Conservation (phyloP, 2,329 filamentous ascomycete genomes). For the Chlorencoelia australis region DNA sequence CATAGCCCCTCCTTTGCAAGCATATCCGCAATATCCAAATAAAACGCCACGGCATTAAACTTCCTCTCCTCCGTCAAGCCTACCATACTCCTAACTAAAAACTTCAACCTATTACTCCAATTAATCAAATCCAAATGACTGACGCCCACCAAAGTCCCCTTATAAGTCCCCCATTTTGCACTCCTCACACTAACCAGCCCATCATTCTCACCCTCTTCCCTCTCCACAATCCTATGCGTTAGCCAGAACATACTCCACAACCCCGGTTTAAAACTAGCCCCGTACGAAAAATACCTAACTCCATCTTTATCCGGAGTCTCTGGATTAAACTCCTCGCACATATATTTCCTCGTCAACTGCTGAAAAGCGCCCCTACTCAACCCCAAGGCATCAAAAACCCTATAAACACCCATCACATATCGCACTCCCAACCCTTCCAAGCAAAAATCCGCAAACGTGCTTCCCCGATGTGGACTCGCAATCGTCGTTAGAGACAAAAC, state of each 20-base stretch:
- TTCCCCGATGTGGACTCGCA: constrained; percentile 30
- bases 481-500: constrained; percentile 33
- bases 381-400: constrained; percentile 39
- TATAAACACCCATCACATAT: constrained; percentile 45
- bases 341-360: constrained; percentile 50
- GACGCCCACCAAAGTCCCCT: constrained; percentile 51
- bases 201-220: constrained; percentile 50
- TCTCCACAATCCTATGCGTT: constrained; percentile 40
- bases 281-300: constrained; percentile 54
- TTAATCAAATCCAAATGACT: constrained; percentile 58
- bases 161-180: constrained; percentile 52
- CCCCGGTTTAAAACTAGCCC: constrained; percentile 44
- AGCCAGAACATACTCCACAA: constrained; percentile 54
- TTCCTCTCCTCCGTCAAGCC: constrained; percentile 40
- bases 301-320: constrained; percentile 40
- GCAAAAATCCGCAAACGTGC: constrained; percentile 43
- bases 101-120: constrained; percentile 52
- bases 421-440: constrained; percentile 38
- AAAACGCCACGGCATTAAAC: constrained; percentile 61
- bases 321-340: constrained; percentile 49
- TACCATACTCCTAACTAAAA: constrained; percentile 45
- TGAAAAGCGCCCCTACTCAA: constrained; percentile 50
- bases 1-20: constrained; percentile 52
- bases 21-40: constrained; percentile 59
- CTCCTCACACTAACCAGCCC: constrained; percentile 58